Percentiles rank a stretch among this genome's conserved stretches.
These are phyloP conservation scores for Clonostachys sp. DNA, from an alignment of 2,329 filamentous ascomycete species.

Conservation along the genomic window DNA sequence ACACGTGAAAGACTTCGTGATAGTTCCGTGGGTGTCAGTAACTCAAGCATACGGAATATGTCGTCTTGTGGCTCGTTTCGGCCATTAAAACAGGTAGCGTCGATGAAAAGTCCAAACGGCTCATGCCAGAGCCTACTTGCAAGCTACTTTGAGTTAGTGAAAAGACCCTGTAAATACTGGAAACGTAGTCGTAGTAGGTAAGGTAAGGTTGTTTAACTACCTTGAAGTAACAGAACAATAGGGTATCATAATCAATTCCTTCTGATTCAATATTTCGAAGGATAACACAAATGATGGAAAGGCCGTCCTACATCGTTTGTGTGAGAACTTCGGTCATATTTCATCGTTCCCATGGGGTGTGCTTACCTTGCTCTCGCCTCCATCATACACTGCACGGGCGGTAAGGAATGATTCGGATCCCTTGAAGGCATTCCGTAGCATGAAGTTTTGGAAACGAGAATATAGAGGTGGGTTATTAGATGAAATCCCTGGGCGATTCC, in stretches of 20 bases:
- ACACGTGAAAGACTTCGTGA: constrained; percentile 54
- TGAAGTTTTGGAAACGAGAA: constrained; percentile 68
- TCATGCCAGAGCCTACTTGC: constrained; percentile 67
- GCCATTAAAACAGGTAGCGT: constrained; percentile 67
- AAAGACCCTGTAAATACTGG: not conserved
- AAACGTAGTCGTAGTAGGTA: not conserved
- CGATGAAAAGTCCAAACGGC: constrained; percentile 62
- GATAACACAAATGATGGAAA: constrained; percentile 66
- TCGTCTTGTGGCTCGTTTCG: constrained; percentile 62
- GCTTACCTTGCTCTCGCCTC: constrained; percentile 61
- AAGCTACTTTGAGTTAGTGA: constrained; percentile 36
- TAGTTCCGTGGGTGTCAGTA: constrained; percentile 58
- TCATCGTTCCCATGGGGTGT: not conserved
- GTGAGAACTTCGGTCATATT: not conserved
- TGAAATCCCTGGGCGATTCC: constrained; percentile 64
- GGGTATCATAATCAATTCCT: constrained; percentile 59
- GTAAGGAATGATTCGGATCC: constrained; percentile 61
- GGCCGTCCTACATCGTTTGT: constrained; percentile 44
- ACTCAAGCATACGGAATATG: constrained; percentile 58
- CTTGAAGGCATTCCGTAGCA: constrained; percentile 64
- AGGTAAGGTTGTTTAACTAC: constrained; percentile 22
- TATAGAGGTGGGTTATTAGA: constrained; percentile 59
- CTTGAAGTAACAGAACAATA: constrained; percentile 66
- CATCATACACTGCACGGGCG: constrained; percentile 64
- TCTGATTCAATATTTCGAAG: constrained; percentile 64